These are phyloP conservation scores for Apiotrichum domesticum DNA, from an alignment of 1,284 basidiomycete genomes.

Conservation along the genomic window DNA sequence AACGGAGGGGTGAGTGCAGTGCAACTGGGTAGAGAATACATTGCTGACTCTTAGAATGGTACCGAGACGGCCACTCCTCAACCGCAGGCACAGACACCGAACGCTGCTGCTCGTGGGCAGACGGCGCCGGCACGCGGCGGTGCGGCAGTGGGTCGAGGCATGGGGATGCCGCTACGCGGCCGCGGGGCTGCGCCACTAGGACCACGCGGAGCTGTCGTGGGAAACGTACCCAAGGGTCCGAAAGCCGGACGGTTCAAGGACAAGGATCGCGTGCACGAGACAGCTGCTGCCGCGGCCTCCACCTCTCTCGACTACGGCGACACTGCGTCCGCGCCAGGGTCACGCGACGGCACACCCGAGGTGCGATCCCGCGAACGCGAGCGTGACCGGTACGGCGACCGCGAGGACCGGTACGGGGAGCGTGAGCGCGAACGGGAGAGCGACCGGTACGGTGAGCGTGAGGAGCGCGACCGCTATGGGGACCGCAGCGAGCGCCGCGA, in stretches of 20 bases:
- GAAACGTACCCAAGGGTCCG: constrained; percentile 28
- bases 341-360: constrained; percentile 8
- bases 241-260: constrained; percentile 42
- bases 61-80: not conserved
- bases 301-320: constrained; percentile 35
- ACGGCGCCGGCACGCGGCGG: constrained; percentile 16
- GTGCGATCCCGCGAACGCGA: constrained; percentile 2
- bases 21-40: not conserved
- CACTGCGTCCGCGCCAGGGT: constrained; percentile 6
- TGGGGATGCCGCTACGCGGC: constrained; percentile 21
- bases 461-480: constrained; percentile 6
- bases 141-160: constrained; percentile 18
- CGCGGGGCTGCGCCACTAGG: constrained; percentile 36
- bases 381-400: constrained; percentile 4
- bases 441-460: constrained; percentile 7
- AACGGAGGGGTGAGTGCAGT: not conserved
- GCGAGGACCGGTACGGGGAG: constrained; percentile 9
- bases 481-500: constrained; percentile 8
- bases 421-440: constrained; percentile 6
- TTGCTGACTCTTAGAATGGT: no score
- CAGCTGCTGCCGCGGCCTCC: constrained; percentile 16
- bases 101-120: not conserved
- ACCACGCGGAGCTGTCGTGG: constrained; percentile 27
- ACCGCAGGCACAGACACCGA: not conserved
- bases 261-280: constrained; percentile 38